Evolutionary conservation across 164 flowering plant species (phyloP).

Genomic region (Cinnamomum chago): DNA sequence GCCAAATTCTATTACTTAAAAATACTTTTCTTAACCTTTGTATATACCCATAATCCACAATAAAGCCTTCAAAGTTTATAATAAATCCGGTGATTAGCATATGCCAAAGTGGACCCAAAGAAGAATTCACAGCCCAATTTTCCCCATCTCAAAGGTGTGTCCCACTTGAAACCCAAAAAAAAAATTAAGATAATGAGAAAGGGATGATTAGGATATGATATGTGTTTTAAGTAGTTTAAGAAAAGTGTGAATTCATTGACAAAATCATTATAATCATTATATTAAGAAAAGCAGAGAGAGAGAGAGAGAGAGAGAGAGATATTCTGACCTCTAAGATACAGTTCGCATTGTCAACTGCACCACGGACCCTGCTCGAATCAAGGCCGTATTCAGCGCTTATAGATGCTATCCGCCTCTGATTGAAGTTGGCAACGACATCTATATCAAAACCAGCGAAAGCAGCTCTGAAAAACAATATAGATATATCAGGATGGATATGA

Average conservation of each 20-base stretch:
- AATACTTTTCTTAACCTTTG: too few relatives aligned
- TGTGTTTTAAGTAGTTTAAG: not conserved
- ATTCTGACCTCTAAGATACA: slow-evolving; percentile 64
- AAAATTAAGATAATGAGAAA: not conserved
- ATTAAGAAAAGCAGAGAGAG: not conserved
- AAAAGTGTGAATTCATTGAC: not conserved
- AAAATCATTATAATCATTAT: not conserved
- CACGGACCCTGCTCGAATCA: slow-evolving; percentile 64
- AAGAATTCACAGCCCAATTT: too few relatives aligned
- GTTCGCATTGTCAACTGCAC: slow-evolving; percentile 74
- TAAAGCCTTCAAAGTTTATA: too few relatives aligned
- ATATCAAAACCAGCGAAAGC: slow-evolving; percentile 79
- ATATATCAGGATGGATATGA: not conserved
- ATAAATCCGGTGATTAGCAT: too few relatives aligned
- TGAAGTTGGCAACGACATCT: slow-evolving; percentile 51
- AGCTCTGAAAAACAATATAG: slow-evolving; percentile 37
- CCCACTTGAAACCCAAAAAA: not conserved
- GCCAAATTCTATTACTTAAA: too few relatives aligned
- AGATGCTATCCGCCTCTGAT: slow-evolving; percentile 54
- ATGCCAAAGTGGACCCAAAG: too few relatives aligned
- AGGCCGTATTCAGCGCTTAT: slow-evolving; percentile 46
- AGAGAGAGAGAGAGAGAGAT: not conserved
- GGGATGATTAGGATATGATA: not conserved
- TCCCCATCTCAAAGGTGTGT: not conserved
- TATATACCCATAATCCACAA: too few relatives aligned